Evolutionary conservation across 805 yeast species (phyloP).

Genomic region (Metschnikowia kunwiensis): DNA sequence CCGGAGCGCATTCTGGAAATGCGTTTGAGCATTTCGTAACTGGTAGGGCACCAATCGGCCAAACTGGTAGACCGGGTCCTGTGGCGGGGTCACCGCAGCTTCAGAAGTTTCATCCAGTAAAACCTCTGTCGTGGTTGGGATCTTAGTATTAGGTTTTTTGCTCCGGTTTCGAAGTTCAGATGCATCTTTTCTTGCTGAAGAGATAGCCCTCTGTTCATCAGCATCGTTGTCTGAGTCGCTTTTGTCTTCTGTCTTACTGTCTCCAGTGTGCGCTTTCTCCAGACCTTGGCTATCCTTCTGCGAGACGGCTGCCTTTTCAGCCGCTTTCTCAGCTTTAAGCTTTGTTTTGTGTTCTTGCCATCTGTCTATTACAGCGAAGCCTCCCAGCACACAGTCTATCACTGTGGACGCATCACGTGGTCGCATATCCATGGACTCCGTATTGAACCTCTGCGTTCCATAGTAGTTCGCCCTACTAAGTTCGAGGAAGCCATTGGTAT

Average conservation of each 20-base stretch:
- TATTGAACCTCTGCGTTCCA: slow-evolving; percentile 33
- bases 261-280: too few species aligned
- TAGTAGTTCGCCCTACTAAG: slow-evolving; percentile 47
- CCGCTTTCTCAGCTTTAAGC: not conserved
- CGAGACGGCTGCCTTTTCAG: too few species aligned
- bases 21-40: slow-evolving; percentile 36
- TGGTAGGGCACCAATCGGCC: slow-evolving; percentile 46
- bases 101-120: not conserved
- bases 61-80: slow-evolving; percentile 38
- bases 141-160: too few species aligned
- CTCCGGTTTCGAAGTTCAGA: too few species aligned
- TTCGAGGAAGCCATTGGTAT: slow-evolving; percentile 36
- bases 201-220: too few species aligned
- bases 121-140: too few species aligned
- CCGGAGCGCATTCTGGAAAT: slow-evolving; percentile 33
- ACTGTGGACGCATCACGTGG: slow-evolving; percentile 26
- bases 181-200: too few species aligned
- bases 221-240: too few species aligned
- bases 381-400: slow-evolving; percentile 8
- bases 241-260: too few species aligned
- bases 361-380: not conserved
- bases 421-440: slow-evolving; percentile 40
- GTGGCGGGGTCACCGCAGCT: slow-evolving; percentile 2
- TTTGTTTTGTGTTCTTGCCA: slow-evolving; percentile 1
- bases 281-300: too few species aligned